phyloP scores from a whole-genome alignment of 495 filamentous ascomycete genomes.

The Hypomontagnella submonticulosa region DNA sequence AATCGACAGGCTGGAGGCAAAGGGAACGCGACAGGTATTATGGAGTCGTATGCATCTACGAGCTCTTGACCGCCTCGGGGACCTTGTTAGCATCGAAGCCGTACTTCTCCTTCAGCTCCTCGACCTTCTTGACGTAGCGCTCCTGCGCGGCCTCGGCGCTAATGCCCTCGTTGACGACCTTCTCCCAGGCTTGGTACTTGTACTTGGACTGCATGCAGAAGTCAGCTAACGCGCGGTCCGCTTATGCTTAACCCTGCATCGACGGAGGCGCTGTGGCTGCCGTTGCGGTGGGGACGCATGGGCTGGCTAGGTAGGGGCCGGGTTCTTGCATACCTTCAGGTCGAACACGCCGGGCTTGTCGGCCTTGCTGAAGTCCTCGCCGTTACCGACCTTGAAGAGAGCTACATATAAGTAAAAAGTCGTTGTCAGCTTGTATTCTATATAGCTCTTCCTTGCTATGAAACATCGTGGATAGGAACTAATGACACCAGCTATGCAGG shows the following conservation, averaged over 20 bases:
- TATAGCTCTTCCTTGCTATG: no score
- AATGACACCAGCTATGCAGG: no score
- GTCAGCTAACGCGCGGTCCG: constrained; percentile 7
- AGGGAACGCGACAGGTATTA: neutral
- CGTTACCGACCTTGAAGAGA: constrained; percentile 64
- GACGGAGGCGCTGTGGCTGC: neutral
- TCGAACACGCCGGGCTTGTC: constrained; percentile 62
- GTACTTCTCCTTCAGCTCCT: constrained; percentile 73
- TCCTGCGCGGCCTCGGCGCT: constrained; percentile 73
- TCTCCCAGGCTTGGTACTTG: constrained; percentile 80
- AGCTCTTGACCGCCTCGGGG: constrained; percentile 63
- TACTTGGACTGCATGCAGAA: constrained; percentile 70
- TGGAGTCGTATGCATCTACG: constrained; percentile 3
- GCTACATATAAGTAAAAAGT: constrained; percentile 41
- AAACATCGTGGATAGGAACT: no score
- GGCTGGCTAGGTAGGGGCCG: neutral
- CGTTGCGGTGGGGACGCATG: neutral
- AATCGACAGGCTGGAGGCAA: constrained; percentile 2
- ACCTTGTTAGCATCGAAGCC: constrained; percentile 67
- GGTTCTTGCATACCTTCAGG: constrained; percentile 62
- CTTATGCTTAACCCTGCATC: neutral
- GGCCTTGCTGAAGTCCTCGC: constrained; percentile 59
- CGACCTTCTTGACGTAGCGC: constrained; percentile 77
- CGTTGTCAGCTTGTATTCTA: constrained; percentile 20
- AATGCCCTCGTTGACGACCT: constrained; percentile 66